Conservation (phyloP, 2,329 filamentous ascomycete species). For the Ophiostoma novo-ulmi region DNA sequence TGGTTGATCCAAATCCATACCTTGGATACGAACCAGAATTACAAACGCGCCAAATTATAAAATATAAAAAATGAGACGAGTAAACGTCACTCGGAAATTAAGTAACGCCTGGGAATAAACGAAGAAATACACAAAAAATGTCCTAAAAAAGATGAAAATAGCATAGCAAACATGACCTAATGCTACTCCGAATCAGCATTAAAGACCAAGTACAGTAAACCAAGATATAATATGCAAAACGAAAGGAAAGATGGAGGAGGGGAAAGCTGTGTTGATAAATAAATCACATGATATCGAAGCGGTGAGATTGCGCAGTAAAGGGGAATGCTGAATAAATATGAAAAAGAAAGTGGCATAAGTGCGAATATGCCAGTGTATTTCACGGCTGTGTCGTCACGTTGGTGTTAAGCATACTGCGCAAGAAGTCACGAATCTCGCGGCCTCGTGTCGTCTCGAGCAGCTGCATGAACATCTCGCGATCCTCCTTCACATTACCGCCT, state of each 20-base stretch:
- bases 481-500: constrained; percentile 12
- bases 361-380: background rate
- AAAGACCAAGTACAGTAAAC: background rate
- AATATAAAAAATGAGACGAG: background rate
- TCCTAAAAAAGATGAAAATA: background rate
- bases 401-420: constrained; percentile 25
- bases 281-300: background rate
- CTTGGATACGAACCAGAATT: background rate
- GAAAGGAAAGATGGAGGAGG: background rate
- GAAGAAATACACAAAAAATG: background rate
- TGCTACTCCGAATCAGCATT: background rate
- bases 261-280: background rate
- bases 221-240: constrained; percentile 1
- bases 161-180: background rate
- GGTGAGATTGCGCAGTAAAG: background rate
- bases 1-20: constrained; percentile 4
- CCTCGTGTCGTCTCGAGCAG: constrained; percentile 26
- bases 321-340: background rate
- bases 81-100: background rate
- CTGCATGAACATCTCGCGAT: constrained; percentile 23
- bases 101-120: constrained; percentile 7
- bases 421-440: constrained; percentile 25
- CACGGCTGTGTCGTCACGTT: constrained; percentile 16
- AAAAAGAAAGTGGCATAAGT: background rate
- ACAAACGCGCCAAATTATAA: constrained; percentile 1